These are phyloP conservation scores for Poa annua DNA, from an alignment of 176 grass and related monocot genomes.

Conservation along the genomic window DNA sequence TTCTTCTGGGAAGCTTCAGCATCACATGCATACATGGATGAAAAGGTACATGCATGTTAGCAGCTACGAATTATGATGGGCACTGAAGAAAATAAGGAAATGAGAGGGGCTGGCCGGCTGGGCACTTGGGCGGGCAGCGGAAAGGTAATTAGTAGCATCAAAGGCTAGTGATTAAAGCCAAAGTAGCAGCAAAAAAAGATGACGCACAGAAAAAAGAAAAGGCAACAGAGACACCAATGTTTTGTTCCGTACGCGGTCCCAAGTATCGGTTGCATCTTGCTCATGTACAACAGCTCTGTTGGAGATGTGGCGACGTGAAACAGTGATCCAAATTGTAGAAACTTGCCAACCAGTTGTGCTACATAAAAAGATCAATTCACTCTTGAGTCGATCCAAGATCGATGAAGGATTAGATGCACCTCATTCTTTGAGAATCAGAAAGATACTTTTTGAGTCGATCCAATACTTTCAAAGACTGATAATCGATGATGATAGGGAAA, in stretches of 20 bases:
- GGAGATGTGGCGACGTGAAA: slow-evolving; percentile 11
- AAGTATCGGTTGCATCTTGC: background rate
- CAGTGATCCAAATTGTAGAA: slow-evolving; percentile 14
- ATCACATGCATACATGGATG: slow-evolving; percentile 42
- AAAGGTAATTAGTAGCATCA: slow-evolving; percentile 34
- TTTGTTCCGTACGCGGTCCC: slow-evolving; percentile 35
- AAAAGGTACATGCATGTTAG: slow-evolving; percentile 27
- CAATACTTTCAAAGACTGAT: slow-evolving; percentile 8
- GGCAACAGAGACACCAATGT: slow-evolving; percentile 37
- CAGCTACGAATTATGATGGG: slow-evolving; percentile 47
- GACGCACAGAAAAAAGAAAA: slow-evolving; percentile 5
- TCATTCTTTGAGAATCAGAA: no score
- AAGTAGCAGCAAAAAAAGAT: slow-evolving; percentile 45
- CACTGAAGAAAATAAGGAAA: slow-evolving; percentile 20
- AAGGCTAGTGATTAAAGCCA: slow-evolving; percentile 44
- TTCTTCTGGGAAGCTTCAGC: slow-evolving; percentile 54
- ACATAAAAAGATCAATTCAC: background rate
- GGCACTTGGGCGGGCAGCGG: background rate
- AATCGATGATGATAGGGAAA: no score
- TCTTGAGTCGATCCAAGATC: no score
- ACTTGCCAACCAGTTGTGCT: slow-evolving; percentile 30
- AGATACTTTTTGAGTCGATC: no score
- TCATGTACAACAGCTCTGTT: slow-evolving; percentile 13
- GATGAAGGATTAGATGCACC: no score
- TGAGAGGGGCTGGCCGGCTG: background rate